Evolutionary conservation across 1,284 basidiomycete genomes (phyloP).

Genomic region (Coniferiporia sulphurascens): DNA sequence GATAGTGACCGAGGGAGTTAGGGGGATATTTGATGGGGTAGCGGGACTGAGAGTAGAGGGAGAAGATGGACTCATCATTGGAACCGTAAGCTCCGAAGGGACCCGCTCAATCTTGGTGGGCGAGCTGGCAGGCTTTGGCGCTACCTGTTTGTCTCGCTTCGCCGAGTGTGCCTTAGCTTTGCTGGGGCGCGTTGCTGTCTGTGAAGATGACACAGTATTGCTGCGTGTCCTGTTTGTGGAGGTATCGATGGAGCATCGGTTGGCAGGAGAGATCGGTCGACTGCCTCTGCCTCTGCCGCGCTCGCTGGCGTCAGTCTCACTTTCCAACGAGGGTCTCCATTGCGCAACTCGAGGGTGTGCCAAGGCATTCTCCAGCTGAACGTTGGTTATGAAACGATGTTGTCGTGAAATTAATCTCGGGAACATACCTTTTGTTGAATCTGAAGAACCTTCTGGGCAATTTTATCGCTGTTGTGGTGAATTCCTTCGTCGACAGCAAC

Average conservation of each 20-base stretch:
- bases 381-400: neutral
- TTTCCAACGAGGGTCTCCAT: conserved; percentile 15
- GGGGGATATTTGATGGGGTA: conserved; percentile 35
- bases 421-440: conserved; percentile 72
- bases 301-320: conserved; percentile 17
- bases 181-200: conserved; percentile 19
- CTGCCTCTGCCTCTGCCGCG: conserved; percentile 4
- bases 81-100: conserved; percentile 11
- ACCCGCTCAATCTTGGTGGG: conserved; percentile 19
- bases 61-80: conserved; percentile 29
- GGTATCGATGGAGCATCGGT: neutral
- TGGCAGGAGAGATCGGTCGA: conserved; percentile 3
- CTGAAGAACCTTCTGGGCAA: conserved; percentile 75
- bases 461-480: conserved; percentile 74
- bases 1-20: conserved; percentile 36
- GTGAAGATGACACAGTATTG: conserved; percentile 25
- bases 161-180: neutral
- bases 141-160: conserved; percentile 14
- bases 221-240: conserved; percentile 9
- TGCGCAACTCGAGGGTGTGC: conserved; percentile 29
- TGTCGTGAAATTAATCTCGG: neutral
- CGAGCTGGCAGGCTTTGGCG: conserved; percentile 26
- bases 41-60: conserved; percentile 24
- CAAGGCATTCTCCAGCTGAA: conserved; percentile 67
- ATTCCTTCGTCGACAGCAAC: conserved; percentile 79